Evolutionary conservation across 1,284 basidiomycete genomes (phyloP), one percentile per base, ranked within the genome.

Genomic region (Vanrija pseudolonga): DNA sequence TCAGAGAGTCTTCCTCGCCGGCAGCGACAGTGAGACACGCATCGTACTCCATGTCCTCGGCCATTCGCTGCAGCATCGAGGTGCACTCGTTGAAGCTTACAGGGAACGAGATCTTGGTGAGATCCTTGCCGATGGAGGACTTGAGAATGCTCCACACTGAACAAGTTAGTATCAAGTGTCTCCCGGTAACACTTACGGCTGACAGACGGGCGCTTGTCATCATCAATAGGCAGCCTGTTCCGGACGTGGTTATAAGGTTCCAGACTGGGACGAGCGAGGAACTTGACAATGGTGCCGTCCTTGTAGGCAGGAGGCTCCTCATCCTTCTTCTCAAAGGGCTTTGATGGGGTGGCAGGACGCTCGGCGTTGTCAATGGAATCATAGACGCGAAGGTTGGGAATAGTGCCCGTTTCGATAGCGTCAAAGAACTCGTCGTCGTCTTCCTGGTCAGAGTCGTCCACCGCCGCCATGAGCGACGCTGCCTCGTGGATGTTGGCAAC

Each of bases 341-440:
- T n/a, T 20, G 23, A 20, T 7, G 65, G 68, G 15, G 67, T 67
- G 3, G 64, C 63, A 6, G 68, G 65, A 20, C 63, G 38, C 12
- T 60, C 57, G 40, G 77, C 65, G 63, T 79, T 61, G 9, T 76
- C 71, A 36, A 91, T 81, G 6, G 82, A 80, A 39, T 85, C 80
- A 47, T 83, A 81, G 22, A 92, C 80, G 40, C 87, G 77, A 5
- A 92, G 80, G 54, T 73, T 73, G 61, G 89, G 88, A 0, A 94
- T 78, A 26, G 80, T 83, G 51, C 87, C 88, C 11, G 85, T 78
- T 69, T 98, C 95, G 67, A 97, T 93, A 18, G 94, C 93, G 71
- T 98, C 95, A 68, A 96, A 98, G 77, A 98, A 98, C 76, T 98
- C 93, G 77, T 98, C 93, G 67, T 94, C 91, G 49, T 90, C 89